Evolutionary conservation across 2,329 filamentous ascomycete genomes (phyloP), one percentile per base, ranked within the genome.

Genomic region (Metarhizium brunneum): DNA sequence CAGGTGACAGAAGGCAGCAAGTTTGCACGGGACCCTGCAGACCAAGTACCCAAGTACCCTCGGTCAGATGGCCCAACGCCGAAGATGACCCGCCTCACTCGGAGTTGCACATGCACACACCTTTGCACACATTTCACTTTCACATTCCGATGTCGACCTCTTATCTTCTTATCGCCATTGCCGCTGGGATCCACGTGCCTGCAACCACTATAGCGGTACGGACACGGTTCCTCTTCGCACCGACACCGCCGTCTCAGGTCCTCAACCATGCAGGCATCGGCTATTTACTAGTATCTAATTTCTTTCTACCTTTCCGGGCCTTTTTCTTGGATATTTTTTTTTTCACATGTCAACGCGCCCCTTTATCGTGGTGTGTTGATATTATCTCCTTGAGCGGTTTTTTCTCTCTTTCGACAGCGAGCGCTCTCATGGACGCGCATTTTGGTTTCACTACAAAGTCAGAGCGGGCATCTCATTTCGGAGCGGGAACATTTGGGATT

Each of bases 161-260:
- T 42, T 18, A 13, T 42, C 40, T 18, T 13, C n/a, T 16, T 18
- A 16, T 13, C 14, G 16, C 7, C 29, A 25, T 25, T 35, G 10
- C 32, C 48, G 54, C 50, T 52, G 54, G 54, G 35, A 45, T 49
- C 53, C 36, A 56, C 54, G 20, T 53, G 45, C 18, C 45, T 4
- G 8, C 14, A 11, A 20, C 51, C 29, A 18, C 30, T 4, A 29
- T 18, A 8, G 30, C 30, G 16, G 29, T 20, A 16, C 42, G 16
- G 43, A 20, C 25, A 47, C 42, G 14, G 30, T n/a, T 47, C 32
- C 29, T 32, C n/a, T 53, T 38, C 52, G 42, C 18, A 20, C 32
- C 43, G 43, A 25, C 25, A 25, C 25, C 25, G 25, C 25, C 25
- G 25, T 25, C 25, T 25, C 25, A 4, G 25, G 25, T 4, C 25